Base-by-base conservation (phyloP, 2,329 filamentous ascomycete genomes). In the Phoma herbarum region DNA sequence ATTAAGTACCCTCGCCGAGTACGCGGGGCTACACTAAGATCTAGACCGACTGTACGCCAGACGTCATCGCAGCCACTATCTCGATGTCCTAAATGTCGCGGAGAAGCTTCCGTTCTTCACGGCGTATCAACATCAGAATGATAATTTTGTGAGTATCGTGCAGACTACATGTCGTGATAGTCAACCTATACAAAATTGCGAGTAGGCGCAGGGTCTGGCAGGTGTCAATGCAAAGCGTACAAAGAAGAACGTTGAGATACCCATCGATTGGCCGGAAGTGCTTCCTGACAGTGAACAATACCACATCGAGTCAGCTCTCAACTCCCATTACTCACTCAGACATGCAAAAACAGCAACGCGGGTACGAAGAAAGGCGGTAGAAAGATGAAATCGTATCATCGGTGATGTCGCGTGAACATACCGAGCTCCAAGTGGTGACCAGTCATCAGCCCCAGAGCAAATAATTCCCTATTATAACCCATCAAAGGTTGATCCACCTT, bases 401-500 rank as follows among this genome's bases (percentile, higher is more conserved):
- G 37, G 20, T 12, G n/a, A 22, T 23, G 4, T 6, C 23, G 37
- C 9, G 20, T 14, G 37, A 23, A 18, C 12, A 4, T 22, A 6
- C 37, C 9, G 20, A 41, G 11, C 10, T 5, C 12, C 37, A 14
- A 2, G 6, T 14, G 14, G 20, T 14, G 11, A 41, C 20, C 11
- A 41, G 4, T 14, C 18, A 39, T 11, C 10, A 39, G 18, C 35
- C 3, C 35, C n/a, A 39, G 9, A 39, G 7, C 2, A 10, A 12
- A 2, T 5, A n/a, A 22, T 39, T 22, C n/a, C 12, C n/a, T 10
- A 39, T 8, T 2, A 39, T 39, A 8, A 8, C 1, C 20, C 22
- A 23, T 49, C 28, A 55, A 20, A 49, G 33, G 6, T 56, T 50
- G n/a, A 87, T 86, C 85, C 86, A 89, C 56, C 87, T 80, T 1